Evolutionary conservation across 495 filamentous ascomycete genomes (phyloP), one percentile per base, ranked within the genome.

Genomic region (Aspergillus cavernicola): DNA sequence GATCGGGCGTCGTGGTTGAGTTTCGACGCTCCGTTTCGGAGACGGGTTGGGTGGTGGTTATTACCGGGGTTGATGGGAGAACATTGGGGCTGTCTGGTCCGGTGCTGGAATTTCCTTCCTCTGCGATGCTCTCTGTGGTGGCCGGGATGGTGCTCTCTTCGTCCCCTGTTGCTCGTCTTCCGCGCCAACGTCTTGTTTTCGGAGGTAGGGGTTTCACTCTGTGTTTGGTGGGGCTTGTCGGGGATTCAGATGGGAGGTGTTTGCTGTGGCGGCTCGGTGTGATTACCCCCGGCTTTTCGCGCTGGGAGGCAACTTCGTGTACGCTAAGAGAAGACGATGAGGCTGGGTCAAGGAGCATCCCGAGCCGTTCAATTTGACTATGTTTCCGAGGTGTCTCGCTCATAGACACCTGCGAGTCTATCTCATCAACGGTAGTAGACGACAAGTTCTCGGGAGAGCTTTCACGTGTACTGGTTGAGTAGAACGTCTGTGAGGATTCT

Each of bases 211-310:
- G 72, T 41, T 71, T 77, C 52, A 71, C 43, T 55, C 71, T 77
- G 39, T 63, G 60, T 45, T 64, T 66, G 26, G 51, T 55, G 10
- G 66, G 58, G 29, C 60, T 59, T 33, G 45, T 55, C 22, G 59
- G 62, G 6, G 44, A 44, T 41, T 58, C 55, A n/a, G 46, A 49
- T 13, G 24, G 24, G 29, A 35, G 26, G 19, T 35, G 51, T 33
- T 47, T 58, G n/a, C 65, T 66, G 52, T 74, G 85, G 46, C 82
- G 75, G 64, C 87, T 93, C 9, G 88, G 89, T 16, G 90, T 92
- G 61, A 91, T 81, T 36, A 95, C 81, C 2, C 91, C 92, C 1
- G 90, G 91, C 62, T 88, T 91, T 62, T 91, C 90, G 56, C 78
- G 88, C 45, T 90, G 86, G 2, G 81, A 77, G 12, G 90, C 90